Percentiles rank a stretch among this genome's conserved stretches.
Evolutionary conservation across 768 basidiomycete genomes (phyloP).

Genomic region (Pseudohyphozyma bogoriensis): DNA sequence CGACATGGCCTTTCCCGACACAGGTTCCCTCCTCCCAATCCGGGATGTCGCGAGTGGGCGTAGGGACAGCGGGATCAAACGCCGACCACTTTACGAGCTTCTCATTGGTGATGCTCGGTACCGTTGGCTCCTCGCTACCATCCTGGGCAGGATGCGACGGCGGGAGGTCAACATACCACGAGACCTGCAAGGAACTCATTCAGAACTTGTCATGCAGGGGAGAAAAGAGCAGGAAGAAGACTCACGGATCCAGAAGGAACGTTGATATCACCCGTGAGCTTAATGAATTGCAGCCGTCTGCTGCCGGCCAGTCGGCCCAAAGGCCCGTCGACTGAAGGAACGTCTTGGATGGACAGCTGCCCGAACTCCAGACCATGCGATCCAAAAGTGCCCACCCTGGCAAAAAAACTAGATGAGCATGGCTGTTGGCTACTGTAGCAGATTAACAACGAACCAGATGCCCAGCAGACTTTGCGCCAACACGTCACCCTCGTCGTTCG

Average conservation of each 20-base stretch:
- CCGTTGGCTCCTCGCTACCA: no score
- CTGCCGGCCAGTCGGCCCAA: no score
- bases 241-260: slow-evolving; percentile 14
- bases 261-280: slow-evolving; percentile 26
- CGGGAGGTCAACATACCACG: no score
- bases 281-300: slow-evolving; percentile 14
- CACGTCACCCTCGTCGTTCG: slow-evolving; percentile 5
- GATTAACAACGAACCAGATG: no score
- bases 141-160: no score
- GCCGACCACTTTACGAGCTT: not conserved
- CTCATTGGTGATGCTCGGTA: not conserved
- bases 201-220: no score
- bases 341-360: slow-evolving; percentile 3
- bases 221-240: not conserved
- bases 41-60: not conserved
- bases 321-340: no score
- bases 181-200: no score
- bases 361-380: slow-evolving; percentile 25
- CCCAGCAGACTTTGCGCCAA: slow-evolving; percentile 10
- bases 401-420: no score
- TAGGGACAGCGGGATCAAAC: not conserved
- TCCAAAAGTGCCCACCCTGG: slow-evolving; percentile 21
- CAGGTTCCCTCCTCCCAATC: not conserved
- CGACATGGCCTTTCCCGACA: slow-evolving; percentile 11
- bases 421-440: no score